Conservation (phyloP, 495 filamentous ascomycete species). For the Lasiosphaeria ovina region DNA sequence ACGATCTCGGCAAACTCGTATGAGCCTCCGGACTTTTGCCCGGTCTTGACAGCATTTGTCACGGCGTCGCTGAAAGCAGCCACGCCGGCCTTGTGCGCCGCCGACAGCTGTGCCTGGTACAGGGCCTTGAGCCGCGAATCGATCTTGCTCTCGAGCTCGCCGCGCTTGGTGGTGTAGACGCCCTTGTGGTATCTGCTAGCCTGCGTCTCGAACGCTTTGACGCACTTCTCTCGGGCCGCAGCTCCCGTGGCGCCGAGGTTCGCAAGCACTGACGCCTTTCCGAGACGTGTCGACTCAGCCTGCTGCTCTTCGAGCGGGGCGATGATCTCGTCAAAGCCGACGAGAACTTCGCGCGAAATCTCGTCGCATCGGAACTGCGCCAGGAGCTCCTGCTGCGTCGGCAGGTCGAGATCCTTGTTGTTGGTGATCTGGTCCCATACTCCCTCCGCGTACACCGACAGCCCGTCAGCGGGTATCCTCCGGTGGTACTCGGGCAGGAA, state of each 20-base stretch:
- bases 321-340: conserved; percentile 79
- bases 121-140: conserved; percentile 82
- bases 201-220: conserved; percentile 83
- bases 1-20: conserved; percentile 98
- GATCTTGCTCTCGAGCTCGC: conserved; percentile 81
- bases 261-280: conserved; percentile 67
- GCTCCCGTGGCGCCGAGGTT: conserved; percentile 77
- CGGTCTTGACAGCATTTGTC: conserved; percentile 68
- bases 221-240: conserved; percentile 63
- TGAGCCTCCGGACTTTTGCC: conserved; percentile 81
- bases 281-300: conserved; percentile 65
- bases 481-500: conserved; percentile 94
- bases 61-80: conserved; percentile 86
- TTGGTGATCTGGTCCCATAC: conserved; percentile 98
- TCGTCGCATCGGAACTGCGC: conserved; percentile 98
- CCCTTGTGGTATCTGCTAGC: conserved; percentile 95
- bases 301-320: conserved; percentile 83
- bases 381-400: conserved; percentile 93
- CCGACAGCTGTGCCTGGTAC: conserved; percentile 81
- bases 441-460: conserved; percentile 85
- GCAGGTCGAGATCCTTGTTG: conserved; percentile 96
- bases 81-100: conserved; percentile 86
- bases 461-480: conserved; percentile 92
- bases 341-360: conserved; percentile 81
- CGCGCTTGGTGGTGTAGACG: conserved; percentile 80